Conservation (phyloP, 164 flowering plant species). For the Magnolia changhungtana region DNA sequence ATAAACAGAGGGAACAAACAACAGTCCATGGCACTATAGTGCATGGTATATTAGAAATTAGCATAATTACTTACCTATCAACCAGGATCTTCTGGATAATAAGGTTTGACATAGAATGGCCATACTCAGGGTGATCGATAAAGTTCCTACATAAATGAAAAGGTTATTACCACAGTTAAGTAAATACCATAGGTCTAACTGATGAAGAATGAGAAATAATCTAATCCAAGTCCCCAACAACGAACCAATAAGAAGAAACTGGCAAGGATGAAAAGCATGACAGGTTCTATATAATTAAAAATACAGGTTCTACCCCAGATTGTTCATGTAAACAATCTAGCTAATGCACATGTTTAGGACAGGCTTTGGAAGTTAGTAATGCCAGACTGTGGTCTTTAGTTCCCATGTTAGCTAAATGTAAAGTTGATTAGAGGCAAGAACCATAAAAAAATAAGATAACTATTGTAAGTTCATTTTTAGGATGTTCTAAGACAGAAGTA, state of each 20-base stretch:
- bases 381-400: background rate
- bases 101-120: constrained; percentile 61
- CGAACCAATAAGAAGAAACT: background rate
- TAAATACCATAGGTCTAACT: background rate
- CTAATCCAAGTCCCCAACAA: background rate
- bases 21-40: background rate
- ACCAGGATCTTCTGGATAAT: no score
- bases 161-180: background rate
- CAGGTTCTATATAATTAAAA: background rate
- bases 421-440: background rate
- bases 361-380: background rate
- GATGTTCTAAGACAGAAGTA: background rate
- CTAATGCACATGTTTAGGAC: background rate
- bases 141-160: constrained; percentile 54
- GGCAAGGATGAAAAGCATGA: background rate
- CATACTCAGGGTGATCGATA: constrained; percentile 89
- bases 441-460: background rate
- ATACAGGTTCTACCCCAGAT: background rate
- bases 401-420: background rate
- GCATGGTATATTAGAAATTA: no score
- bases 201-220: background rate
- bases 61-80: no score
- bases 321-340: background rate
- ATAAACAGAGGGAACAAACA: background rate
- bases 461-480: background rate